Base-by-base conservation (phyloP, 257 asterid species). In the Solanum tarijense region DNA sequence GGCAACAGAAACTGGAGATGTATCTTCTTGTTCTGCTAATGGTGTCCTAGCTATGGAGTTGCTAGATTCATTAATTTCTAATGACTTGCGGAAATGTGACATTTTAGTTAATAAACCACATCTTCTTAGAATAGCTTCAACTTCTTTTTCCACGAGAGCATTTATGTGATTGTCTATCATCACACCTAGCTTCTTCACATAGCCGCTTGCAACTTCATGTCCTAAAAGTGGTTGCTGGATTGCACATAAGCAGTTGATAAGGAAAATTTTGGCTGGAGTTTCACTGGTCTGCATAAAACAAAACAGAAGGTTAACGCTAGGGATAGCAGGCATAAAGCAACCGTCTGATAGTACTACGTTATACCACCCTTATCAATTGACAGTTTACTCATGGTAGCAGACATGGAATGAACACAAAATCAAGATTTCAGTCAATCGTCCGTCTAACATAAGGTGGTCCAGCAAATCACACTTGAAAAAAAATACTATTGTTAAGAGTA, bases 191-290 rank as follows among this genome's bases (percentile, higher is more conserved):
- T 95, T 95, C 91, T 93, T 94, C 74, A 90, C 96, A 52, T 95
- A 95, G 86, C 92, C 96, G 14, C 96, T 90, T 82, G 98, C 98
- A 75, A 93, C 95, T n/a, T 91, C 96, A 31, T 93, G 96, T 34
- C 96, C 96, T 20, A 92, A 66, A 88, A 96, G 84, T 78, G 99
- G 98, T 90, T 96, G 99, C 39, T 95, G 94, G 89, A 97, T 95
- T 88, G 98, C 98, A 83, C 96, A 94, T 87, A 96, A 90, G 89
- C 99, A 97, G 96, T 96, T 97, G 93, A 97, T 94, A 84, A 95
- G 93, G 86, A 97, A 97, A 89, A 97, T 94, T 91, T 93, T 93
- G 1, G 98, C 94, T n/a, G 98, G 99, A 66, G 96, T 92, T 90
- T 97, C 99, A 18, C 94, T 94, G 89, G 90, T 92, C 99, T 96